phyloP scores from a whole-genome alignment of 345 rosid species.

The Sonneratia alba region DNA sequence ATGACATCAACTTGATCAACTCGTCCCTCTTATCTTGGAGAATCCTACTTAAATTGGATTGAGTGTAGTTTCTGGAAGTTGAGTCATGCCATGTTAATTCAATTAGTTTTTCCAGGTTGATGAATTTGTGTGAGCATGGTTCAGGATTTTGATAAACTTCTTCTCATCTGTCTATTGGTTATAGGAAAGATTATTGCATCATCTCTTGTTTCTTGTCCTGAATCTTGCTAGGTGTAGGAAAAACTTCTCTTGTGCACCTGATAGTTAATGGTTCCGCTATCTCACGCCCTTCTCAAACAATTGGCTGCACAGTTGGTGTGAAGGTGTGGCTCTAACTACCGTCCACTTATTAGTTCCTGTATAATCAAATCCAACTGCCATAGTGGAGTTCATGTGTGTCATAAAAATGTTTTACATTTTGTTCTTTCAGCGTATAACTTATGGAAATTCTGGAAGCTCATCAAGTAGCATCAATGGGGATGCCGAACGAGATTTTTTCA shows the following conservation, averaged over 20 bases:
- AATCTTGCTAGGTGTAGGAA: slow-evolving; percentile 68
- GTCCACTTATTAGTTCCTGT: background rate
- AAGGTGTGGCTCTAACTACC: slow-evolving; percentile 40
- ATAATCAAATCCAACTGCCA: background rate
- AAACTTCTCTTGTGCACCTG: slow-evolving; percentile 84
- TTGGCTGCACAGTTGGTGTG: slow-evolving; percentile 93
- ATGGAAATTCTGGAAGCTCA: slow-evolving; percentile 79
- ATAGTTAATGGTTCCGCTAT: slow-evolving; percentile 68
- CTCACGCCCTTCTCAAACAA: slow-evolving; percentile 79
- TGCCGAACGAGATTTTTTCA: slow-evolving; percentile 88
- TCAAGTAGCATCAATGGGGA: slow-evolving; percentile 89
- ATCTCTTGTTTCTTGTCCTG: background rate
- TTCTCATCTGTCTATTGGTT: background rate
- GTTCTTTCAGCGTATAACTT: slow-evolving; percentile 49
- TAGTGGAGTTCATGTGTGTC: background rate
- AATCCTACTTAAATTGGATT: background rate
- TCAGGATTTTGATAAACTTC: background rate
- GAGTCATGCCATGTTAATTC: background rate
- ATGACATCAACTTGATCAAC: background rate
- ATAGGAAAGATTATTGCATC: background rate
- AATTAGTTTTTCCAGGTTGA: background rate
- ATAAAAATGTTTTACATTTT: background rate
- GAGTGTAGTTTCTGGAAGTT: background rate
- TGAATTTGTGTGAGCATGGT: background rate
- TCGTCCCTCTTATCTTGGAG: background rate